Conservation (phyloP, 495 filamentous ascomycete genomes). For the Penicillium desertorum region DNA sequence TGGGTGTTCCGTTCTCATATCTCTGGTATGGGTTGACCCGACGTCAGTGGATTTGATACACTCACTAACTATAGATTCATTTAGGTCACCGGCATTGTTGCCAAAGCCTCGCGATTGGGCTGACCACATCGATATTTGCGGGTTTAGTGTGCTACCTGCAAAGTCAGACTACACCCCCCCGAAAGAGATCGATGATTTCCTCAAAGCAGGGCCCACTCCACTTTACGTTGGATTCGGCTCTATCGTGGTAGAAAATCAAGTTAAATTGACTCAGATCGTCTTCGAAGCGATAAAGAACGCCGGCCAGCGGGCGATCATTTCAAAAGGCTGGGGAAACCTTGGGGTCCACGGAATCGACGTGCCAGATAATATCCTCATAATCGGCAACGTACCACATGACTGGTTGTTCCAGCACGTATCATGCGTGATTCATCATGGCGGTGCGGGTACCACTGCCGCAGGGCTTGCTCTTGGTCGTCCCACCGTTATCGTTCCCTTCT, state of each 20-base stretch:
- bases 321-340: slow-evolving; percentile 77
- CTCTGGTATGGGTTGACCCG: slow-evolving; percentile 53
- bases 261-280: slow-evolving; percentile 63
- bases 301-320: slow-evolving; percentile 72
- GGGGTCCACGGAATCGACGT: slow-evolving; percentile 59
- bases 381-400: slow-evolving; percentile 78
- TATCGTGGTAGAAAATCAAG: slow-evolving; percentile 75
- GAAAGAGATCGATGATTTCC: slow-evolving; percentile 60
- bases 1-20: slow-evolving; percentile 76
- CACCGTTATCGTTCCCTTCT: slow-evolving; percentile 79
- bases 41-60: too few relatives aligned
- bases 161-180: slow-evolving; percentile 65
- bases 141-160: slow-evolving; percentile 70
- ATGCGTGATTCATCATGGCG: slow-evolving; percentile 78
- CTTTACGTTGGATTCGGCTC: slow-evolving; percentile 83
- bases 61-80: too few relatives aligned
- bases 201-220: slow-evolving; percentile 65
- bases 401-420: slow-evolving; percentile 79
- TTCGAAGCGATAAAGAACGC: slow-evolving; percentile 64
- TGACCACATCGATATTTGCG: slow-evolving; percentile 65
- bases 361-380: slow-evolving; percentile 70
- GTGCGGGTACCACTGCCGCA: slow-evolving; percentile 77
- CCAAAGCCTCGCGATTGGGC: slow-evolving; percentile 78
- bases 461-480: slow-evolving; percentile 68
- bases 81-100: slow-evolving; percentile 76